These are phyloP conservation scores for Aspergillus luchuensis DNA, from an alignment of 2,329 filamentous ascomycete genomes.

Conservation along the genomic window DNA sequence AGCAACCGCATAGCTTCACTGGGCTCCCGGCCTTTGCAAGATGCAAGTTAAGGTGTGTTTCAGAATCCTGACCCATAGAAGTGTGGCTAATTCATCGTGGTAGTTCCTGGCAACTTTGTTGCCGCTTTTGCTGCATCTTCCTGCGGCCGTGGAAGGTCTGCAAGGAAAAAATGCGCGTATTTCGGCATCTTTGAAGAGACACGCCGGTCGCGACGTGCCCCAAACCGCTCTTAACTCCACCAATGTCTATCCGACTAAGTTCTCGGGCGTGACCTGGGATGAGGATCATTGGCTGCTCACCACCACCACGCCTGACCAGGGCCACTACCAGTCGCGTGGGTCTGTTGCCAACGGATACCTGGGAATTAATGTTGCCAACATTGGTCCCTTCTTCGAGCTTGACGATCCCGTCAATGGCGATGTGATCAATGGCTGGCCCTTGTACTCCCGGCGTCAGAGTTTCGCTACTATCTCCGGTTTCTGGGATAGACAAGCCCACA, in stretches of 20 bases:
- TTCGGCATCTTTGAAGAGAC: constrained; percentile 21
- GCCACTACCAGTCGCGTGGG: constrained; percentile 62
- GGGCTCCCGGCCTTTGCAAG: constrained; percentile 11
- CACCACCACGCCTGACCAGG: constrained; percentile 57
- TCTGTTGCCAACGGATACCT: constrained; percentile 66
- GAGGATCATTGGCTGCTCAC: constrained; percentile 59
- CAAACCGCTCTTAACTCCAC: constrained; percentile 15
- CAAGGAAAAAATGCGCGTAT: constrained; percentile 21
- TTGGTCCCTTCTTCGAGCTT: constrained; percentile 65
- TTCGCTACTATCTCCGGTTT: constrained; percentile 71
- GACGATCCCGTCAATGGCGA: constrained; percentile 55
- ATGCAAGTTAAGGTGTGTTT: constrained; percentile 20
- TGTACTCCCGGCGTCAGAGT: constrained; percentile 63
- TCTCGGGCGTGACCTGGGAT: constrained; percentile 60
- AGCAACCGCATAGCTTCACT: not conserved
- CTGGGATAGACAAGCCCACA: constrained; percentile 61
- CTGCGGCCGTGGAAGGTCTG: constrained; percentile 1
- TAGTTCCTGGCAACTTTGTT: constrained; percentile 14
- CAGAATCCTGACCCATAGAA: too few relatives aligned
- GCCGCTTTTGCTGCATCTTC: constrained; percentile 13
- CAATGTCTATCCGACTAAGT: constrained; percentile 51
- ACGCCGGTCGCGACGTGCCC: constrained; percentile 17
- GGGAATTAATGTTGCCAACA: constrained; percentile 64
- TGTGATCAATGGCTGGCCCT: constrained; percentile 66
- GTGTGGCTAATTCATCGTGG: not conserved